These are phyloP conservation scores for Fusarium cicatricum DNA, from an alignment of 2,329 filamentous ascomycete genomes.

Conservation along the genomic window DNA sequence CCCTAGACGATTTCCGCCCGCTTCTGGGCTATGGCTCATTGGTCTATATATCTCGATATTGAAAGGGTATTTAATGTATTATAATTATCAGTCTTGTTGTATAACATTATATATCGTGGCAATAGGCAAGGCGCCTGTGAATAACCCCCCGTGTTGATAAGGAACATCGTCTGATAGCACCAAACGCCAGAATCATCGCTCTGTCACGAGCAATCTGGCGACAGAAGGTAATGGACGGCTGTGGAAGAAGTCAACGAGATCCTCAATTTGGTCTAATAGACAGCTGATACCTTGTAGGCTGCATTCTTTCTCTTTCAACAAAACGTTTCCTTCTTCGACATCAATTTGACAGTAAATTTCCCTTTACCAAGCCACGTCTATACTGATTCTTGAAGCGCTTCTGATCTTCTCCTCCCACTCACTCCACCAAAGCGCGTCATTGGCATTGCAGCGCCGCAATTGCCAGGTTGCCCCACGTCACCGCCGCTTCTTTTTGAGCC, in stretches of 20 bases:
- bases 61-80: no score
- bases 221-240: slow-evolving; percentile 37
- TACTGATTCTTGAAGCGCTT: no score
- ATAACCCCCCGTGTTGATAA: no score
- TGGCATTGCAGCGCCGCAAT: slow-evolving; percentile 22
- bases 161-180: no score
- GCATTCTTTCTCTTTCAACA: neutral
- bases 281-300: neutral
- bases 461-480: slow-evolving; percentile 36
- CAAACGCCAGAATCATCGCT: no score
- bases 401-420: no score
- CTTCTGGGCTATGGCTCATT: no score
- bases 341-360: neutral
- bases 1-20: slow-evolving; percentile 8
- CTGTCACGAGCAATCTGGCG: slow-evolving; percentile 28
- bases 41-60: no score
- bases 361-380: no score
- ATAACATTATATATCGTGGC: no score
- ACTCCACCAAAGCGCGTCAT: slow-evolving; percentile 29
- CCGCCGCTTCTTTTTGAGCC: slow-evolving; percentile 5
- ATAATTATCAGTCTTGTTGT: no score
- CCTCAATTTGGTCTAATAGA: neutral
- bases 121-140: no score
- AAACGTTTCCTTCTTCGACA: neutral
- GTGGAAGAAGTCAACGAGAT: slow-evolving; percentile 13